Percentiles rank a stretch among this genome's conserved stretches.
phyloP scores from a whole-genome alignment of 2,329 filamentous ascomycete species.

The Penicillium hordei region DNA sequence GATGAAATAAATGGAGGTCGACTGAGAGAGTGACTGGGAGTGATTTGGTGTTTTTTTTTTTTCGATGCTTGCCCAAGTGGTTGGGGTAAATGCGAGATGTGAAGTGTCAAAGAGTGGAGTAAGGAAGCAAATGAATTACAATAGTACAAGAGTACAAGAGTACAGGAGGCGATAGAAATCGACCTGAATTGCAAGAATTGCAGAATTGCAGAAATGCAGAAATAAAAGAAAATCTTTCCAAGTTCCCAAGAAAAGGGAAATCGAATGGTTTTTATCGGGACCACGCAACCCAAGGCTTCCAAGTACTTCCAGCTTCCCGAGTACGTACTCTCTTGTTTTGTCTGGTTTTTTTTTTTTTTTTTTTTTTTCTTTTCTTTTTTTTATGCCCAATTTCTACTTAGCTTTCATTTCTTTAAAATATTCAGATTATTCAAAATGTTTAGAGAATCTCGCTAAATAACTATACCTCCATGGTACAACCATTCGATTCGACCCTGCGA shows the following conservation, averaged over 20 bases:
- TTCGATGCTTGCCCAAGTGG: background rate
- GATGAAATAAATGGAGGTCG: background rate
- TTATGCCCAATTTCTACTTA: background rate
- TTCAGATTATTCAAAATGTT: background rate
- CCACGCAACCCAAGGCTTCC: background rate
- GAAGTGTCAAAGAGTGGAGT: background rate
- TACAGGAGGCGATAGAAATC: background rate
- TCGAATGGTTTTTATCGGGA: background rate
- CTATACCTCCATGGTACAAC: conserved; percentile 14
- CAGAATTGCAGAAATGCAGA: background rate
- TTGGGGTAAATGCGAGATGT: background rate
- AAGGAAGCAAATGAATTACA: background rate
- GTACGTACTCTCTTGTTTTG: background rate
- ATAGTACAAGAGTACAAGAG: background rate
- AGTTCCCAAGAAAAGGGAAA: background rate
- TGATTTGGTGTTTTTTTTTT: too few relatives aligned
- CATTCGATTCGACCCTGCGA: conserved; percentile 6
- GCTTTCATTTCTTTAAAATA: background rate
- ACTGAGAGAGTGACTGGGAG: background rate
- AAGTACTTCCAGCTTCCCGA: background rate
- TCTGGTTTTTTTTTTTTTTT: background rate
- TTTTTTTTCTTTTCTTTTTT: background rate
- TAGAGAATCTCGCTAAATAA: background rate
- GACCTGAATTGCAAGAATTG: background rate
- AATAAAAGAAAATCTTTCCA: background rate